A percentile compares a stretch with the other conserved stretches of the same genome.
phyloP scores from a whole-genome alignment of 2,329 filamentous ascomycete genomes.

The Trichophyton benhamiae region DNA sequence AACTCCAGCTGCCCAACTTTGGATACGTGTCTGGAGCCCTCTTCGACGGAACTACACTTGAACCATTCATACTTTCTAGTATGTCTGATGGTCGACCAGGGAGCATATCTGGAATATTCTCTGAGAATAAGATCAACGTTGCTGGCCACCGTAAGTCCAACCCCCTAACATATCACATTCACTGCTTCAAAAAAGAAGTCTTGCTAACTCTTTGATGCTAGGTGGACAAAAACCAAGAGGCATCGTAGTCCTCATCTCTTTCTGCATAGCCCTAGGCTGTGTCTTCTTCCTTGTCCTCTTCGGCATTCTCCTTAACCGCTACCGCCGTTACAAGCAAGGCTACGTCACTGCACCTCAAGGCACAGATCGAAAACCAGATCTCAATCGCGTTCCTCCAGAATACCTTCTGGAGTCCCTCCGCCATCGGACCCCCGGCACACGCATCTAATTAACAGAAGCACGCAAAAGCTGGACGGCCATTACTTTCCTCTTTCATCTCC shows the following conservation, averaged over 20 bases:
- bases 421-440: conserved; percentile 25
- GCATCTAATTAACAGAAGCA: conserved; percentile 14
- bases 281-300: conserved; percentile 38
- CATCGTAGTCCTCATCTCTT: conserved; percentile 35
- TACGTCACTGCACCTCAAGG: conserved; percentile 36
- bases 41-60: conserved; percentile 69
- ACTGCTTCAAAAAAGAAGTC: background rate
- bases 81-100: conserved; percentile 53
- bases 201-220: conserved; percentile 15
- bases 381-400: conserved; percentile 36
- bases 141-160: conserved; percentile 44
- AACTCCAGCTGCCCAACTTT: conserved; percentile 60
- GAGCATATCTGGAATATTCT: conserved; percentile 70
- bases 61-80: conserved; percentile 69
- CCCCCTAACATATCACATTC: background rate
- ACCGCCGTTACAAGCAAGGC: conserved; percentile 36
- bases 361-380: conserved; percentile 35
- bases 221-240: conserved; percentile 32
- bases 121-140: conserved; percentile 69
- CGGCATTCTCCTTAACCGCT: conserved; percentile 37
- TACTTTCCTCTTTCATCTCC: background rate
- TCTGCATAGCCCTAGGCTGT: conserved; percentile 36
- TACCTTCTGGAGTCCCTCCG: conserved; percentile 34
- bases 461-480: background rate
- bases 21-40: conserved; percentile 75